Conservation (phyloP, 2,329 filamentous ascomycete species). For the Fusarium setosum region DNA sequence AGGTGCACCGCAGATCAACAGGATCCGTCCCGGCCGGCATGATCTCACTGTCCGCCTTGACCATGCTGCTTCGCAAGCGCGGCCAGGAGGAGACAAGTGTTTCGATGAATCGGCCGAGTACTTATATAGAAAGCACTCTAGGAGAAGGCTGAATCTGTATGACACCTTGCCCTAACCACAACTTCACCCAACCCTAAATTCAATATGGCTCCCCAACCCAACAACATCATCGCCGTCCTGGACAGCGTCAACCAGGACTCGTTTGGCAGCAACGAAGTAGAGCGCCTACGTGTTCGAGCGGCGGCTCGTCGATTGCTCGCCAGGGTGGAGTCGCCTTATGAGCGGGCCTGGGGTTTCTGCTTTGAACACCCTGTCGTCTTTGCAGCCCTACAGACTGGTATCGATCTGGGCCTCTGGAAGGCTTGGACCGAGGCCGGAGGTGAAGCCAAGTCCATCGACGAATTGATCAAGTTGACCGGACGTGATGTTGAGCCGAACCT, state of each 20-base stretch:
- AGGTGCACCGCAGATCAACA: too few relatives aligned
- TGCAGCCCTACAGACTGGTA: slow-evolving; percentile 23
- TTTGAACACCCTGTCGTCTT: slow-evolving; percentile 32
- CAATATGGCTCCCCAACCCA: slow-evolving; percentile 2
- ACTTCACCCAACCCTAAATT: background rate
- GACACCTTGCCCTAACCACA: background rate
- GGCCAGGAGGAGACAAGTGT: too few relatives aligned
- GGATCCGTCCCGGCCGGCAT: too few relatives aligned
- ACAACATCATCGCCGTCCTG: slow-evolving; percentile 12
- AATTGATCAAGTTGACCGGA: slow-evolving; percentile 11
- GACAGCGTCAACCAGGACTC: slow-evolving; percentile 4
- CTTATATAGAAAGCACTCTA: too few relatives aligned
- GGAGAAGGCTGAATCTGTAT: background rate
- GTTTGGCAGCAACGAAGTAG: slow-evolving; percentile 24
- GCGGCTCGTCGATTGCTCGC: slow-evolving; percentile 22
- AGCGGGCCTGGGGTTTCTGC: slow-evolving; percentile 31
- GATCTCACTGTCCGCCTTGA: too few relatives aligned
- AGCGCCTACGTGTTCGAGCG: slow-evolving; percentile 26
- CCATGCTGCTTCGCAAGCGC: too few relatives aligned
- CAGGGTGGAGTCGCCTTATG: slow-evolving; percentile 22
- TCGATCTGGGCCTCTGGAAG: slow-evolving; percentile 28
- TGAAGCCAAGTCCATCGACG: slow-evolving; percentile 23
- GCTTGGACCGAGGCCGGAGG: slow-evolving; percentile 14
- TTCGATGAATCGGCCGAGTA: too few relatives aligned
- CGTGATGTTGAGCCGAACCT: slow-evolving; percentile 20